A percentile compares a stretch with the other conserved stretches of the same genome.
These are phyloP conservation scores for Violaceomyces palustris DNA, from an alignment of 1,284 basidiomycete species.

Conservation along the genomic window DNA sequence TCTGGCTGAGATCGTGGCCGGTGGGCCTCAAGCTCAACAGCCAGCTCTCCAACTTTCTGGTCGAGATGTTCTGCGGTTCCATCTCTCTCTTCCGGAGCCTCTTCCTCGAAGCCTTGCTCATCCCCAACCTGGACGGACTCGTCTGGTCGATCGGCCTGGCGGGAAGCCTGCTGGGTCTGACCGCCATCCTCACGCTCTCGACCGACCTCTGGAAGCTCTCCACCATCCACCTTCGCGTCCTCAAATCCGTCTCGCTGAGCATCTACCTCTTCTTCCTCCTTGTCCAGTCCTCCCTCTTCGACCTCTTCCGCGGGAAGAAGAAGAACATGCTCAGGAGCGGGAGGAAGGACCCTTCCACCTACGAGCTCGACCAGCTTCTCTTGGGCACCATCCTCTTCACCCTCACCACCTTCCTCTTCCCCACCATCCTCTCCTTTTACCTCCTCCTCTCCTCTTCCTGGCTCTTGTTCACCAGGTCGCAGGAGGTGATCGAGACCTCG, in stretches of 20 bases:
- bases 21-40: slow-evolving; percentile 93
- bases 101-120: slow-evolving; percentile 56
- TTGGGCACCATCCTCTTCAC: slow-evolving; percentile 94
- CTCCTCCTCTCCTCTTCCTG: slow-evolving; percentile 76
- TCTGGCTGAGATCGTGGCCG: slow-evolving; percentile 92
- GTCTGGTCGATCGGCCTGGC: slow-evolving; percentile 59
- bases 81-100: slow-evolving; percentile 66
- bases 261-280: slow-evolving; percentile 66
- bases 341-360: slow-evolving; percentile 80
- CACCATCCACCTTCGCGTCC: slow-evolving; percentile 70
- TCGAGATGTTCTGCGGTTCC: slow-evolving; percentile 64
- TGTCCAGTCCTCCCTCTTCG: slow-evolving; percentile 71
- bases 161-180: slow-evolving; percentile 63
- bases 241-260: slow-evolving; percentile 64
- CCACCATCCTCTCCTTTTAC: slow-evolving; percentile 83
- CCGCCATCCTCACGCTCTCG: slow-evolving; percentile 64
- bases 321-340: slow-evolving; percentile 62
- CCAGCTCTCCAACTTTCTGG: slow-evolving; percentile 77
- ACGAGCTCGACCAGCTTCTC: slow-evolving; percentile 87
- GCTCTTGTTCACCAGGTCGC: slow-evolving; percentile 69
- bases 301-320: slow-evolving; percentile 78
- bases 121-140: slow-evolving; percentile 5
- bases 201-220: slow-evolving; percentile 66
- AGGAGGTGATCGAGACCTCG: slow-evolving; percentile 41
- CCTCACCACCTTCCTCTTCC: slow-evolving; percentile 79